Evolutionary conservation across 225 moss, liverwort and hornwort genomes (phyloP), one percentile per base, ranked within the genome.

Genomic region (Asterella californica): DNA sequence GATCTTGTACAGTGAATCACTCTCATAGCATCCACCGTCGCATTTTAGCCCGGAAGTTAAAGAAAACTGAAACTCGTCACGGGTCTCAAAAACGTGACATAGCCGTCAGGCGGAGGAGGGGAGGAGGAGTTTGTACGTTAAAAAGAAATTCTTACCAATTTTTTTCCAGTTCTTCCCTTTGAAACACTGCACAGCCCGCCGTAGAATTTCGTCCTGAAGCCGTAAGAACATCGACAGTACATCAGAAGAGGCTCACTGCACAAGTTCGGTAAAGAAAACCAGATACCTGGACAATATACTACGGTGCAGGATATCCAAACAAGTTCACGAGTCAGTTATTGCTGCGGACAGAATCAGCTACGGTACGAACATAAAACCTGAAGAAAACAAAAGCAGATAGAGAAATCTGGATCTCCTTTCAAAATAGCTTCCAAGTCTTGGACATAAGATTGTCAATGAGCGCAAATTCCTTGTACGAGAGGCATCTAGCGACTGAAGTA

Each of bases 151-250:
- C 90, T 84, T 75, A 99, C 97, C 97, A 82, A 90, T 94, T 89
- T 94, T 99, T 82, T 99, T 99, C 97, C 97, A 99, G 61, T 99
- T 99, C 81, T 99, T 99, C 19, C 94, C 97, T 64, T 99, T 99
- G 85, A 92, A 94, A 82, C 93, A 92, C 78, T 99, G 93, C 2
- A 99, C 97, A 70, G 97, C 97, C 75, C 93, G 89, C 60, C 97
- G 87, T 76, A 99, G 75, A 80, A 90, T 89, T 83, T 99, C 97
- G 72, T 99, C 97, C 97, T 99, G 89, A n/a, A 62, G 64, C 27
- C 61, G 79, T 45, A 75, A 4, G 32, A 21, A 55, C 32, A 33
- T 33, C 5, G 36, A 33, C 74, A n/a, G 15, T 8, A 10, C 5
- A 12, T 71, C 25, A 71, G 46, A 22, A 38, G 10, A 71, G 24